A percentile compares a stretch with the other conserved stretches of the same genome.
Conservation (phyloP, 1,284 basidiomycete species). For the Fomitiporia mediterranea region DNA sequence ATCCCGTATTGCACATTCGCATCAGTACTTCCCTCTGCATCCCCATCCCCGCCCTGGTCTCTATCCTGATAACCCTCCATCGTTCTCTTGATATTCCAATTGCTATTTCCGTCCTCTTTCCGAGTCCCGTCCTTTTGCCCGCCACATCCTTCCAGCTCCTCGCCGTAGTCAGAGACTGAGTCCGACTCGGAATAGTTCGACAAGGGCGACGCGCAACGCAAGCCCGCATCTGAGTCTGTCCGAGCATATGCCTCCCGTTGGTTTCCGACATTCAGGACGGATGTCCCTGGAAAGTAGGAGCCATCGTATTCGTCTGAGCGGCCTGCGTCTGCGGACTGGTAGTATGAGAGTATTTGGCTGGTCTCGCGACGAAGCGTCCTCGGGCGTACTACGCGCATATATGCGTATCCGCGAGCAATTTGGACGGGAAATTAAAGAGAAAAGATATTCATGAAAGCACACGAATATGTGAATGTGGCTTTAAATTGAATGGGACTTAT, state of each 20-base stretch:
- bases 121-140: neutral
- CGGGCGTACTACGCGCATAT: slow-evolving; percentile 11
- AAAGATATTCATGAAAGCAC: too few species aligned
- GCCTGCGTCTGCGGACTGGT: slow-evolving; percentile 30
- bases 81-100: neutral
- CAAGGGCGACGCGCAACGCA: slow-evolving; percentile 3
- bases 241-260: neutral
- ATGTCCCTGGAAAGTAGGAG: neutral
- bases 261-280: neutral
- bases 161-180: neutral
- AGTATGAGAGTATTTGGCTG: slow-evolving; percentile 35
- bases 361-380: slow-evolving; percentile 26
- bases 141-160: neutral
- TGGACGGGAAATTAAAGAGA: too few species aligned
- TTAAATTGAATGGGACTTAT: neutral
- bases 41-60: neutral
- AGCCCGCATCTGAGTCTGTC: too few species aligned
- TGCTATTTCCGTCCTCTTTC: neutral
- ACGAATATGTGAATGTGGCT: too few species aligned
- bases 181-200: neutral
- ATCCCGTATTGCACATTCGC: slow-evolving; percentile 4
- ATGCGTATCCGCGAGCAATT: neutral
- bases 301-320: slow-evolving; percentile 8
- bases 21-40: neutral
- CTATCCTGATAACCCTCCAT: neutral